phyloP scores from a whole-genome alignment of 495 filamentous ascomycete species.

The Xylaria venustula region DNA sequence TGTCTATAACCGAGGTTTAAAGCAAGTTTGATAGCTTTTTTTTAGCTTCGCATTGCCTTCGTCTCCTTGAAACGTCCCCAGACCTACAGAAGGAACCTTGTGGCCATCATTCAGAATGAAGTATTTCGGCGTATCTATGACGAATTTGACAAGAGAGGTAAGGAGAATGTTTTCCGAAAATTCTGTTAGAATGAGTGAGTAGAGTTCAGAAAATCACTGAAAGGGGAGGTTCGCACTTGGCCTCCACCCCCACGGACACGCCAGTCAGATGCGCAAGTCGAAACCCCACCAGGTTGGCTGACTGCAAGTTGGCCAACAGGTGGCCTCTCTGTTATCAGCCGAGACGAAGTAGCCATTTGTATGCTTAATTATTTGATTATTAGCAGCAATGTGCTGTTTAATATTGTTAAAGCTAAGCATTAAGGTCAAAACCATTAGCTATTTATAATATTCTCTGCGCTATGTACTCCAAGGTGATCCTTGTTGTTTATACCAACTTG shows the following conservation, averaged over 20 bases:
- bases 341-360: no score
- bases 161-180: background rate
- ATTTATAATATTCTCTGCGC: no score
- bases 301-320: no score
- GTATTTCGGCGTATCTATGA: constrained; percentile 5
- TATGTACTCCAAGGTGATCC: no score
- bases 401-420: no score
- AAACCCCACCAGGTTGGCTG: background rate
- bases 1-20: constrained; percentile 38
- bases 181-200: background rate
- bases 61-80: constrained; percentile 31
- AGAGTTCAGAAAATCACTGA: constrained; percentile 1
- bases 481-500: no score
- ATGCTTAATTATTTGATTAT: no score
- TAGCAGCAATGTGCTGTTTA: no score
- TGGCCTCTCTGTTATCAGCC: no score
- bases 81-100: constrained; percentile 28
- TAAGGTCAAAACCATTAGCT: no score
- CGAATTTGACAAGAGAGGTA: constrained; percentile 14
- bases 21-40: constrained; percentile 32
- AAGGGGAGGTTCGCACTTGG: background rate
- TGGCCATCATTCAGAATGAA: constrained; percentile 25
- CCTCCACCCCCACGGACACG: background rate
- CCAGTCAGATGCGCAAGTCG: background rate
- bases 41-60: constrained; percentile 28